Conservation (phyloP, 129 eudicot genomes). For the Centaurea solstitialis region DNA sequence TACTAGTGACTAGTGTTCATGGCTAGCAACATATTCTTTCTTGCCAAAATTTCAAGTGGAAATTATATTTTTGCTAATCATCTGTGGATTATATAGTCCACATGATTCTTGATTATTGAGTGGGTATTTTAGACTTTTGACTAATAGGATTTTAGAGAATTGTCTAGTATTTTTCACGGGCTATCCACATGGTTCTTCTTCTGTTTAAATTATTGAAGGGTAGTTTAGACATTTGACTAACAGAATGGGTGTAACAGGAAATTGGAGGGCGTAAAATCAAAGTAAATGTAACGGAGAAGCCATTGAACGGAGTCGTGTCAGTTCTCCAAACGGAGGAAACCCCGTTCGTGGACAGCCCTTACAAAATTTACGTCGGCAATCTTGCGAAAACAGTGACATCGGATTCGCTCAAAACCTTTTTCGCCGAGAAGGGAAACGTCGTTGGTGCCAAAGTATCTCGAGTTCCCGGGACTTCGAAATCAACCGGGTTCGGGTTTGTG, state of each 20-base stretch:
- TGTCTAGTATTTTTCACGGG: background rate
- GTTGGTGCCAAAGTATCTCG: constrained; percentile 86
- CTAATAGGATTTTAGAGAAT: too few relatives aligned
- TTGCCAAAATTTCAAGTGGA: too few relatives aligned
- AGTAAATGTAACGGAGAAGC: constrained; percentile 93
- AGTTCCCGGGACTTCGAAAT: constrained; percentile 88
- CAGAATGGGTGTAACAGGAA: constrained; percentile 41
- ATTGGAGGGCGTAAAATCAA: constrained; percentile 85
- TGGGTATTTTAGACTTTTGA: too few relatives aligned
- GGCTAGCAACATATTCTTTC: too few relatives aligned
- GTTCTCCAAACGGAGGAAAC: constrained; percentile 73
- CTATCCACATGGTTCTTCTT: background rate
- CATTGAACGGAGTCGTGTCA: constrained; percentile 46
- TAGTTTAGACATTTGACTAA: background rate
- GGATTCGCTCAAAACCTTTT: constrained; percentile 63
- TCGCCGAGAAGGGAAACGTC: constrained; percentile 80
- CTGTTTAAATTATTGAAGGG: background rate
- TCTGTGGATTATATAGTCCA: too few relatives aligned
- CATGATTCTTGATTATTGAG: too few relatives aligned
- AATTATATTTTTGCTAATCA: too few relatives aligned
- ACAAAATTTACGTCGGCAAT: constrained; percentile 91
- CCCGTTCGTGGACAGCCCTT: constrained; percentile 80
- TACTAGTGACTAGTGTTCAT: too few relatives aligned
- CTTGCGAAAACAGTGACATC: constrained; percentile 88
- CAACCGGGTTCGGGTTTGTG: constrained; percentile 87